Evolutionary conservation across 768 basidiomycete species (phyloP), one percentile per base, ranked within the genome.

Genomic region (Cystofilobasidium ferigula): DNA sequence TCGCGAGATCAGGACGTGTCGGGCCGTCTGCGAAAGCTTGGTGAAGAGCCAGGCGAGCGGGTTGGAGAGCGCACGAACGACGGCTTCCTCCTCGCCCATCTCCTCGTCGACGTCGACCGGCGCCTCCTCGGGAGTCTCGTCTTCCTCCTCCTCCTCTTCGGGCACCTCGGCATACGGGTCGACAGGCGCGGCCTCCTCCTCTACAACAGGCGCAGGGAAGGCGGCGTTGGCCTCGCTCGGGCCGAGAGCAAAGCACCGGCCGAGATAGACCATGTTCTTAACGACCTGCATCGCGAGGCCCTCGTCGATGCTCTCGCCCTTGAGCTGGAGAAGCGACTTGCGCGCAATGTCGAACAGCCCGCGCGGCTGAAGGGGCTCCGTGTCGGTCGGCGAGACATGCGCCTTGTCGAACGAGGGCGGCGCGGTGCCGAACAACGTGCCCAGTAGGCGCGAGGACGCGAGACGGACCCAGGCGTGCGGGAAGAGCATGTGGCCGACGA

Each of bases 381-480:
- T 45, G 43, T 62, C 57, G 20, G 40, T 24, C 4, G 48, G 32
- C 36, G 65, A 53, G 20, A 43, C 54, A 30, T 62, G 65, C 5
- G 13, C 34, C 24, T 43, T 38, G 40, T 68, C 67, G 45, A 68
- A 68, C 45, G 61, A 35, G 30, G 67, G 67, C 12, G 67, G 61
- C 6, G 43, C 79, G 7, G 81, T 75, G 28, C 71, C 71, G 73
- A 87, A 91, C 6, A 91, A 77, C 26, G 80, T 71, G 22, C 89
- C 89, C 3, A 95, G 74, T 16, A 91, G 79, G 63, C 89, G 81
- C 66, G 86, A 85, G 1, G 91, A 81, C 0, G 86, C 86, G 7
- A 83, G 84, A 47, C 93, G 85, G 0, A 95, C 91, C 94, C 93
- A 97, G 5, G 89, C 83, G 74, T 99, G 95, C 6, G 93, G 92